These are phyloP conservation scores for Aspergillus glaucus DNA, from an alignment of 2,329 filamentous ascomycete genomes.

Conservation along the genomic window DNA sequence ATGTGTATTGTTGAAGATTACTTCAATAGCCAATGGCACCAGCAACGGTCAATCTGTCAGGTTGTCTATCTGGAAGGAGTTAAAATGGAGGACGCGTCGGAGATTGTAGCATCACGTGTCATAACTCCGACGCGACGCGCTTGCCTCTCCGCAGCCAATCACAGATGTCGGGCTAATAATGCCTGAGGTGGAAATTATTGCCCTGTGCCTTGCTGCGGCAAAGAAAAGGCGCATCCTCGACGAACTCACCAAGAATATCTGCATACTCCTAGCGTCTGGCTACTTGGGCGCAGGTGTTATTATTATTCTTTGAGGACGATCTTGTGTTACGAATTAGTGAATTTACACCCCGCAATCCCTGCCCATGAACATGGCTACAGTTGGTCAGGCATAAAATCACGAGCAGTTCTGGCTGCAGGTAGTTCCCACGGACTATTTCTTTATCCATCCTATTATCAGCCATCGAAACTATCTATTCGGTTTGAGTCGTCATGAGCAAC, in stretches of 20 bases:
- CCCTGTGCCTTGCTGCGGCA: conserved; percentile 5
- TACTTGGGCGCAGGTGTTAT: background rate
- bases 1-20: background rate
- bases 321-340: background rate
- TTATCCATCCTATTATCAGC: too few relatives aligned
- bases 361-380: conserved; percentile 8
- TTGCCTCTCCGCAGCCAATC: conserved; percentile 21
- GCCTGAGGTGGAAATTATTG: conserved; percentile 10
- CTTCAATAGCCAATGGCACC: background rate
- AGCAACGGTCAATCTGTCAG: background rate
- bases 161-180: conserved; percentile 6
- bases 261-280: background rate
- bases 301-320: background rate
- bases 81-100: conserved; percentile 8
- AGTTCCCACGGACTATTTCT: background rate
- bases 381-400: background rate
- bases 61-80: background rate
- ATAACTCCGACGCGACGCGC: conserved; percentile 21
- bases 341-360: conserved; percentile 6
- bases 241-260: background rate
- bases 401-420: background rate
- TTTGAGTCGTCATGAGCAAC: conserved; percentile 11
- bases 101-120: background rate
- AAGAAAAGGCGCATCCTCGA: conserved; percentile 3
- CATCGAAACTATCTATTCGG: background rate